Evolutionary conservation across 108 stramenopile species (phyloP).

Genomic region (Cyclotella cryptica): DNA sequence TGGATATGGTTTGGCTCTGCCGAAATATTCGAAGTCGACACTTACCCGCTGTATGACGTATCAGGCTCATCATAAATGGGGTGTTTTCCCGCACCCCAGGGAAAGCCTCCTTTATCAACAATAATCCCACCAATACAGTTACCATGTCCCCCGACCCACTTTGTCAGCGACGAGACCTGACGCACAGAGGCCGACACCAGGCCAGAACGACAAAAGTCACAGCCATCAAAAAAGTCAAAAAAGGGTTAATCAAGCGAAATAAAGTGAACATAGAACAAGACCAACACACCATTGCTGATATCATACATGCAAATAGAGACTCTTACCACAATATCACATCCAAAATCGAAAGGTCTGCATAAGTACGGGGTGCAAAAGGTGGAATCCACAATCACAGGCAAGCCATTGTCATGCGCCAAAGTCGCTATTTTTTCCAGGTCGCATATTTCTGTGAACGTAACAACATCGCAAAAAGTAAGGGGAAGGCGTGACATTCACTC

Average conservation of each 20-base stretch:
- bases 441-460: constrained; percentile 45
- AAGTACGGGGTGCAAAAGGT: constrained; percentile 88
- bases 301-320: too few relatives aligned
- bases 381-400: constrained; percentile 90
- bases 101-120: constrained; percentile 74
- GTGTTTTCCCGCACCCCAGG: constrained; percentile 86
- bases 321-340: constrained; percentile 78
- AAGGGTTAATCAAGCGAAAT: background rate
- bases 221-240: too few relatives aligned
- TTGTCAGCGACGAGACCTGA: constrained; percentile 74
- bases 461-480: too few relatives aligned
- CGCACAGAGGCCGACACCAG: too few relatives aligned
- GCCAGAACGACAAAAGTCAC: too few relatives aligned
- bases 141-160: constrained; percentile 93
- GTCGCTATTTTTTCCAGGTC: constrained; percentile 71
- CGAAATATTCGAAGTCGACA: too few relatives aligned
- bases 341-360: constrained; percentile 85
- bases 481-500: too few relatives aligned
- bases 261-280: too few relatives aligned
- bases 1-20: too few relatives aligned
- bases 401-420: constrained; percentile 61
- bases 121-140: constrained; percentile 74
- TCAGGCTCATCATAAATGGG: constrained; percentile 78
- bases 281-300: too few relatives aligned
- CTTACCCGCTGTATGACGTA: constrained; percentile 62